Conservation (phyloP, 805 yeast species). For the Priceomyces medius region DNA sequence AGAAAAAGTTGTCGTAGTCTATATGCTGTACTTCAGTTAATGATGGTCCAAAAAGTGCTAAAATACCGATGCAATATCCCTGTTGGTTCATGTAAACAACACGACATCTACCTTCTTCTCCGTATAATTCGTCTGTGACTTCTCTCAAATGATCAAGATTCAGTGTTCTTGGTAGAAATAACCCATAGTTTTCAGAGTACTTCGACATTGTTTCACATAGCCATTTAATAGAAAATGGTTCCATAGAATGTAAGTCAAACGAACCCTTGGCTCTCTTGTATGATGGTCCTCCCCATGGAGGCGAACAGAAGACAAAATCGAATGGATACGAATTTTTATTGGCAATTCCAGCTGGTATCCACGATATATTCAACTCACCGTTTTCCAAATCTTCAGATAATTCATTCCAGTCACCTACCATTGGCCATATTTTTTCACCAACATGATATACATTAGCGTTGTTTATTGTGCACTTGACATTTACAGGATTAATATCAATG, state of each 20-base stretch:
- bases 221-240: slow-evolving; percentile 49
- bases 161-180: slow-evolving; percentile 65
- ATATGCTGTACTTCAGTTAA: neutral
- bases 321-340: slow-evolving; percentile 24
- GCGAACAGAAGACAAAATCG: slow-evolving; percentile 69
- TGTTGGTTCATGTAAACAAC: slow-evolving; percentile 42
- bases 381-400: slow-evolving; percentile 17
- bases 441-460: slow-evolving; percentile 68
- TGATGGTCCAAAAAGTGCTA: slow-evolving; percentile 57
- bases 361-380: slow-evolving; percentile 16
- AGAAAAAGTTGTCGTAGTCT: neutral
- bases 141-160: slow-evolving; percentile 50
- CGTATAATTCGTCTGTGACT: slow-evolving; percentile 47
- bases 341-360: slow-evolving; percentile 32
- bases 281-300: slow-evolving; percentile 86
- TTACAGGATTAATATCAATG: slow-evolving; percentile 58
- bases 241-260: slow-evolving; percentile 46
- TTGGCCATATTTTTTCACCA: slow-evolving; percentile 47
- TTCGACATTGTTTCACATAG: slow-evolving; percentile 43
- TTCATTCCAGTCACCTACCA: slow-evolving; percentile 50
- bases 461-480: slow-evolving; percentile 62
- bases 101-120: slow-evolving; percentile 43
- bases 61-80: slow-evolving; percentile 51
- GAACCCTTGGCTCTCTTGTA: slow-evolving; percentile 40
- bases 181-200: slow-evolving; percentile 48